Evolutionary conservation across 495 filamentous ascomycete genomes (phyloP).

Genomic region (Barbatosphaeria neglecta): DNA sequence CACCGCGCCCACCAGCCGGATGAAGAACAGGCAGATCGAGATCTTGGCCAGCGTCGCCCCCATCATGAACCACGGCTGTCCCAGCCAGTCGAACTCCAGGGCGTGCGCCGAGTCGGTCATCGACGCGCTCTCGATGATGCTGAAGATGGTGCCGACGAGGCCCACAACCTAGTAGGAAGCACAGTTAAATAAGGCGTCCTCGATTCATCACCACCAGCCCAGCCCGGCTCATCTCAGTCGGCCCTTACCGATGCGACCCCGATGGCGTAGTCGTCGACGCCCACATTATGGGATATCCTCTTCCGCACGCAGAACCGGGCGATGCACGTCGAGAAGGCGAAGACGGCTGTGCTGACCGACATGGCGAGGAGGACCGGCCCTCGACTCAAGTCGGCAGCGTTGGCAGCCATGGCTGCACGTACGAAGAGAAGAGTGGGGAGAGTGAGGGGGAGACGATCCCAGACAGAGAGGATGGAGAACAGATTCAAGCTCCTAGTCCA

Average conservation of each 20-base stretch:
- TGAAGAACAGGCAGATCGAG: conserved; percentile 23
- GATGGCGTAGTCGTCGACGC: conserved; percentile 19
- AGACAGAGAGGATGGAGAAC: background rate
- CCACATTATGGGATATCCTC: conserved; percentile 13
- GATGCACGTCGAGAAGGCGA: conserved; percentile 20
- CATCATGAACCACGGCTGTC: conserved; percentile 25
- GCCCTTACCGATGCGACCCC: conserved; percentile 16
- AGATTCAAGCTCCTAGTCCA: conserved; percentile 6
- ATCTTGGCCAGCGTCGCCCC: conserved; percentile 24
- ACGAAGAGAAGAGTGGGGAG: background rate
- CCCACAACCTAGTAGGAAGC: conserved; percentile 17
- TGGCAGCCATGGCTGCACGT: conserved; percentile 8
- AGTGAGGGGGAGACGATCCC: background rate
- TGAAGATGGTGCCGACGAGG: conserved; percentile 20
- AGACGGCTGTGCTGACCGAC: conserved; percentile 18
- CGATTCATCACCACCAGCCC: too few species aligned
- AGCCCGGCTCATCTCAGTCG: background rate
- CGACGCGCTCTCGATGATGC: conserved; percentile 8
- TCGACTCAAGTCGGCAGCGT: conserved; percentile 15
- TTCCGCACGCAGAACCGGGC: conserved; percentile 19
- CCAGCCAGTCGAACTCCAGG: conserved; percentile 20
- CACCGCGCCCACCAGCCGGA: conserved; percentile 11
- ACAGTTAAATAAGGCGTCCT: background rate
- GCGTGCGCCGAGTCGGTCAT: conserved; percentile 7
- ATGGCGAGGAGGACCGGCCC: conserved; percentile 27